Percentiles rank a stretch among this genome's conserved stretches.
phyloP scores from a whole-genome alignment of 2,329 filamentous ascomycete species.

The Sporothrix mexicana region DNA sequence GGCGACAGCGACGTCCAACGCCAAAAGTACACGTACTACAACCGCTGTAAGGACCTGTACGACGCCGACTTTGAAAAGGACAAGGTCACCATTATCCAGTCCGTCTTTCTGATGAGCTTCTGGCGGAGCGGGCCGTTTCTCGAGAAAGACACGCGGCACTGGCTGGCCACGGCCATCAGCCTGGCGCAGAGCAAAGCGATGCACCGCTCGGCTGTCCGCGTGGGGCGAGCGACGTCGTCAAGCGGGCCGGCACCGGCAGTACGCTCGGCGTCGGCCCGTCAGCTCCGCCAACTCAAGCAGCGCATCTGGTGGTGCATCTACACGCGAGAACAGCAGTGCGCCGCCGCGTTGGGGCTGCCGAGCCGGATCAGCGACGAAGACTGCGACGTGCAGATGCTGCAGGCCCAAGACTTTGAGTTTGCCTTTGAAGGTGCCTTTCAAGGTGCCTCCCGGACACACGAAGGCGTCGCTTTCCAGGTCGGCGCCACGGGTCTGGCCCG shows the following conservation, averaged over 20 bases:
- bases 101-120: conserved; percentile 22
- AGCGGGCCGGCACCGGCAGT: neutral
- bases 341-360: neutral
- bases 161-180: conserved; percentile 10
- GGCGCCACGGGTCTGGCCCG: neutral
- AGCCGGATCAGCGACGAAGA: conserved; percentile 7
- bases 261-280: neutral
- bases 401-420: conserved; percentile 4
- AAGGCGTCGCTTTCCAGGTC: neutral
- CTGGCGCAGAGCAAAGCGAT: conserved; percentile 14
- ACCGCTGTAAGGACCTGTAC: conserved; percentile 16
- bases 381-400: conserved; percentile 4
- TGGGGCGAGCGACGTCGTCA: neutral
- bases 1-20: neutral
- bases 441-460: neutral
- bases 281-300: neutral
- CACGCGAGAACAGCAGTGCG: conserved; percentile 2
- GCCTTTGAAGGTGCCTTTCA: neutral
- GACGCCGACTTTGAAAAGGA: conserved; percentile 15
- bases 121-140: neutral
- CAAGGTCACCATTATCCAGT: neutral
- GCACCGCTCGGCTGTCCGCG: neutral
- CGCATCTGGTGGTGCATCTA: conserved; percentile 9
- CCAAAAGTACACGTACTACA: conserved; percentile 11
- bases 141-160: conserved; percentile 17